Evolutionary conservation across 768 basidiomycete genomes (phyloP).

Genomic region (Auricularia sp.): DNA sequence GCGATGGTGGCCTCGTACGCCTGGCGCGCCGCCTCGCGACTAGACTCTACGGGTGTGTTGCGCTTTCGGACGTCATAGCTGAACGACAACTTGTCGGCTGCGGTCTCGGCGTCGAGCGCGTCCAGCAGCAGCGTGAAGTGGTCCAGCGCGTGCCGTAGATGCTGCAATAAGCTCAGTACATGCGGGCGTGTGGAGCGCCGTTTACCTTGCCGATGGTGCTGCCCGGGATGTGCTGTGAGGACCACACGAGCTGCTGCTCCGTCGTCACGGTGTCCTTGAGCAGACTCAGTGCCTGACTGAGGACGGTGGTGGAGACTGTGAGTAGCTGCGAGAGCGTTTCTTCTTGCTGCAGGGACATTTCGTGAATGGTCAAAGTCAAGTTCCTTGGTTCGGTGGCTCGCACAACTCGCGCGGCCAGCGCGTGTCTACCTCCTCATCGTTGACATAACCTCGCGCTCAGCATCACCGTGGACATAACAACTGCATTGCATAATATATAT

Average conservation of each 20-base stretch:
- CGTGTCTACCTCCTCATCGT: background rate
- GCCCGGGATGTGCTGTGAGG: slow-evolving; percentile 72
- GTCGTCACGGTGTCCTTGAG: slow-evolving; percentile 53
- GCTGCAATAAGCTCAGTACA: slow-evolving; percentile 34
- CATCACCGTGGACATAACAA: slow-evolving; percentile 8
- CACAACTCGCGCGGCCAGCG: background rate
- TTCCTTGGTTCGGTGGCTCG: slow-evolving; percentile 3
- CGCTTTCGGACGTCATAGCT: slow-evolving; percentile 69
- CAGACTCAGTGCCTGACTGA: slow-evolving; percentile 65
- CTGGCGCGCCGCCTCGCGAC: slow-evolving; percentile 43
- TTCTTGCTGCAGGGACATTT: slow-evolving; percentile 4
- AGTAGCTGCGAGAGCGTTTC: slow-evolving; percentile 42
- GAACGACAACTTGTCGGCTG: slow-evolving; percentile 25
- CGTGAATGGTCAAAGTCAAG: slow-evolving; percentile 1
- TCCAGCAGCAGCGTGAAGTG: slow-evolving; percentile 65
- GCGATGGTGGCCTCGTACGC: slow-evolving; percentile 47
- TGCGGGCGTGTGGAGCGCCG: background rate
- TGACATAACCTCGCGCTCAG: slow-evolving; percentile 3
- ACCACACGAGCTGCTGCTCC: slow-evolving; percentile 57
- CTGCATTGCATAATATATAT: slow-evolving; percentile 2
- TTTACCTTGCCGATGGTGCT: slow-evolving; percentile 66
- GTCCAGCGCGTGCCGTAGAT: slow-evolving; percentile 75
- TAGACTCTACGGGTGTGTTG: slow-evolving; percentile 78
- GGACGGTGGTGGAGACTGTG: slow-evolving; percentile 53
- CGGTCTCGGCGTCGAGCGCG: background rate